Conservation (phyloP, 257 asterid species). For the Capsicum chinense region DNA sequence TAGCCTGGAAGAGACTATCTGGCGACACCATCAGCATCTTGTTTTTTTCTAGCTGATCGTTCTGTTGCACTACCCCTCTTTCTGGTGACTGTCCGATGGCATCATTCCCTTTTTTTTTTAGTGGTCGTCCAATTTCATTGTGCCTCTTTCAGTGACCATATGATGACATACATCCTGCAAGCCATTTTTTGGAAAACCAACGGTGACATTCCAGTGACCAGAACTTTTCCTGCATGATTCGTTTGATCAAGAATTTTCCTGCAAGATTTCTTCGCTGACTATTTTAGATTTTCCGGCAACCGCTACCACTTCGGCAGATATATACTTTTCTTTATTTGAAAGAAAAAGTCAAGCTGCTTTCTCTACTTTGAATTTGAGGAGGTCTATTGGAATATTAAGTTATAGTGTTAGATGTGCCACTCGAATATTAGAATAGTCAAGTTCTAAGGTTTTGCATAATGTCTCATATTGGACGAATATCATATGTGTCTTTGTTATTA, state of each 20-base stretch:
- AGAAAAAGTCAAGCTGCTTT: conserved; percentile 6
- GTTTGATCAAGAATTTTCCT: not conserved
- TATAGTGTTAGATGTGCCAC: not conserved
- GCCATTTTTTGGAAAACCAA: not conserved
- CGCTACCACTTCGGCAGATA: not conserved
- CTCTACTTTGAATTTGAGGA: conserved; percentile 6
- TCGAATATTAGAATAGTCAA: not conserved
- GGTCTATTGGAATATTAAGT: conserved; percentile 1
- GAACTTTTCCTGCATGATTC: not conserved
- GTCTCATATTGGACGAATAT: not conserved
- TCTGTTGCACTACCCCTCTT: not conserved
- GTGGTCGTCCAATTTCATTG: not conserved
- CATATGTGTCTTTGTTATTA: not conserved
- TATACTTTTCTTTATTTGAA: not conserved
- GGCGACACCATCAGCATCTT: not conserved
- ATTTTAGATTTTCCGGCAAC: not conserved
- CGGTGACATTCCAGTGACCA: conserved; percentile 10
- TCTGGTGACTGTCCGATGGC: not conserved
- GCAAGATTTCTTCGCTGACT: not conserved
- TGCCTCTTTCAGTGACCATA: not conserved
- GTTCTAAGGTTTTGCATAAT: not conserved
- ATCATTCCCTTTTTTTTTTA: not conserved
- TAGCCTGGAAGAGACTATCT: not conserved
- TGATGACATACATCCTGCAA: not conserved
- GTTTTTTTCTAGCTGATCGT: not conserved